Percentiles rank a stretch among this genome's conserved stretches.
These are phyloP conservation scores for Kurtzmaniella quercitrusa DNA, from an alignment of 1,139 yeast genomes.

Conservation along the genomic window DNA sequence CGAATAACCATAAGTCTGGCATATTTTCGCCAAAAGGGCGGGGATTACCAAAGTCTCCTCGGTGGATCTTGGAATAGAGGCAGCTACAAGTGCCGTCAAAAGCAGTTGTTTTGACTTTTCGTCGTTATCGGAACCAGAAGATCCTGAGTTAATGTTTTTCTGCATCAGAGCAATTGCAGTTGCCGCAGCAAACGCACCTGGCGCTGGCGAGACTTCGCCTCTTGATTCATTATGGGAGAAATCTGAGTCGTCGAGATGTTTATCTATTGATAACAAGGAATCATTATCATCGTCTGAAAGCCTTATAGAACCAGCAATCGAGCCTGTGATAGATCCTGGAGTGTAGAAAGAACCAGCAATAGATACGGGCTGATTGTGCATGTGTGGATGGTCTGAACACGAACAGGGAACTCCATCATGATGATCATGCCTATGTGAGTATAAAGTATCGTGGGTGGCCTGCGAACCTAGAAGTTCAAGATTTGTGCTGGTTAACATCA, in stretches of 20 bases:
- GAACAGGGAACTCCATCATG: constrained; percentile 56
- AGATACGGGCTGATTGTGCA: constrained; percentile 62
- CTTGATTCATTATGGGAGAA: constrained; percentile 4
- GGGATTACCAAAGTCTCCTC: constrained; percentile 76
- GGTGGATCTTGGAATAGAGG: constrained; percentile 71
- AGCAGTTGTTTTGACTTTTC: constrained; percentile 45
- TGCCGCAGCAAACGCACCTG: constrained; percentile 74
- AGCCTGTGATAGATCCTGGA: constrained; percentile 13
- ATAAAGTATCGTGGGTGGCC: constrained; percentile 7
- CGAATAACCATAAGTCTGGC: constrained; percentile 66
- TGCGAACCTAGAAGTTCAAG: constrained; percentile 14
- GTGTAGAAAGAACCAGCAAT: constrained; percentile 54
- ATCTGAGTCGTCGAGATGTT: constrained; percentile 3
- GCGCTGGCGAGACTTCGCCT: constrained; percentile 63
- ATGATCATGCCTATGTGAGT: constrained; percentile 20
- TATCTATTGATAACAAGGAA: constrained; percentile 31
- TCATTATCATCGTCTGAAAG: constrained; percentile 45
- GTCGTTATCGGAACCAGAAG: constrained; percentile 8
- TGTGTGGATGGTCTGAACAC: constrained; percentile 50
- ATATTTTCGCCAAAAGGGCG: constrained; percentile 60
- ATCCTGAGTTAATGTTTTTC: constrained; percentile 21
- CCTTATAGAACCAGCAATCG: constrained; percentile 26
- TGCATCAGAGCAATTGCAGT: constrained; percentile 59
- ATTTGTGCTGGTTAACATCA: constrained; percentile 10
- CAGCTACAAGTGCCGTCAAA: constrained; percentile 64